Base-by-base conservation (phyloP, 345 rosid genomes). In the Salix dunnii region DNA sequence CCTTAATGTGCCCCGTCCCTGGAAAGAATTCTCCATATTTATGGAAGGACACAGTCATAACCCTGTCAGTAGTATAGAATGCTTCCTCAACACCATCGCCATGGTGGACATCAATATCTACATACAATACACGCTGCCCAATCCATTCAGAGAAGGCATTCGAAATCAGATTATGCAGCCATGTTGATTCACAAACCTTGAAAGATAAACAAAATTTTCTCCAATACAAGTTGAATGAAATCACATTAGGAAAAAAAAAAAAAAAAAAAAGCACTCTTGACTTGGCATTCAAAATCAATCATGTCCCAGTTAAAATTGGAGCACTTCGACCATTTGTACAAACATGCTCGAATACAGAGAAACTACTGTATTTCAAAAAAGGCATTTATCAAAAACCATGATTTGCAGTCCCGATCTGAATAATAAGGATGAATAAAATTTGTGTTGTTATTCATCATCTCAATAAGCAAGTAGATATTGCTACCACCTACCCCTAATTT, bases 1-100 rank as follows among this genome's bases (percentile, higher is more conserved):
- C 99, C 80, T 84, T 88, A 76, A 96, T 89, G 81, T 92, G 97
- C 42, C 99, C 98, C 27, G 94, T 91, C 49, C 99, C 99, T 0
- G 99, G 99, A 84, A 96, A 96, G 86, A 90, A 96, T 78, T 96
- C 99, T 58, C 99, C 99, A 79, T 84, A 96, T 81, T 96, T 93
- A 82, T 96, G 99, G 76, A 96, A 96, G 70, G 99, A 96, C 71
- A 96, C 98, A 3, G 97, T 96, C 99, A 96, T 96, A 36, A 96
- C 99, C 86, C 99, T 92, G 84, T 96, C 99, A n/a, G 99, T 96
- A 21, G 97, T 90, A 77, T 91, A 96, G 82, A 96, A 96, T 62
- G 99, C 99, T 82, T 96, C 99, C 78, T 96, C 99, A 18, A 96
- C 99, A 40, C 99, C 99, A 73, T 96, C 99, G 51, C 99, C 99